Evolutionary conservation across 352 stramenopile species (phyloP).

Genomic region (Stramenopiles sp.): DNA sequence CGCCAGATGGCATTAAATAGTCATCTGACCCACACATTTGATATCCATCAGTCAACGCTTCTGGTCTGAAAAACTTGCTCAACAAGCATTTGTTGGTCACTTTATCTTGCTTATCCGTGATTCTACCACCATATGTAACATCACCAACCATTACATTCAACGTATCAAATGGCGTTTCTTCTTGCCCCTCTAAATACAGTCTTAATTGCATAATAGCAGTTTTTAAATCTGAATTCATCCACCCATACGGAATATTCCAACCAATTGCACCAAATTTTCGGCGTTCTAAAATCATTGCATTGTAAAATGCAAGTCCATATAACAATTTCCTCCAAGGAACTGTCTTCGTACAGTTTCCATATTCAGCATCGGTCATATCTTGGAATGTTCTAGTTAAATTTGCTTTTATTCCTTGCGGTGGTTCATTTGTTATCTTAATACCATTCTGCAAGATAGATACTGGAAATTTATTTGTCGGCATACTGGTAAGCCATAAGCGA

Average conservation of each 20-base stretch:
- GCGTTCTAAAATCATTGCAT: conserved; percentile 72
- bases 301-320: conserved; percentile 79
- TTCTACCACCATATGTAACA: conserved; percentile 77
- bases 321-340: conserved; percentile 49
- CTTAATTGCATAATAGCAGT: conserved; percentile 70
- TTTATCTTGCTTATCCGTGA: conserved; percentile 82
- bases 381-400: conserved; percentile 74
- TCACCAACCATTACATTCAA: conserved; percentile 80
- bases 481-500: conserved; percentile 75
- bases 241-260: conserved; percentile 86
- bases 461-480: conserved; percentile 60
- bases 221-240: conserved; percentile 86
- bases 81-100: conserved; percentile 78
- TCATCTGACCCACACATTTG: conserved; percentile 37
- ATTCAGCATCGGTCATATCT: conserved; percentile 68
- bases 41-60: conserved; percentile 62
- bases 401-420: conserved; percentile 62
- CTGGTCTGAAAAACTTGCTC: conserved; percentile 59
- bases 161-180: conserved; percentile 68
- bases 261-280: conserved; percentile 78
- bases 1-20: conserved; percentile 12
- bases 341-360: conserved; percentile 51
- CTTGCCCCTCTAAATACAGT: conserved; percentile 76
- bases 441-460: conserved; percentile 78
- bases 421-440: conserved; percentile 86